These are phyloP conservation scores for Filosporella fistucella DNA, from an alignment of 495 filamentous ascomycete species.

Conservation along the genomic window DNA sequence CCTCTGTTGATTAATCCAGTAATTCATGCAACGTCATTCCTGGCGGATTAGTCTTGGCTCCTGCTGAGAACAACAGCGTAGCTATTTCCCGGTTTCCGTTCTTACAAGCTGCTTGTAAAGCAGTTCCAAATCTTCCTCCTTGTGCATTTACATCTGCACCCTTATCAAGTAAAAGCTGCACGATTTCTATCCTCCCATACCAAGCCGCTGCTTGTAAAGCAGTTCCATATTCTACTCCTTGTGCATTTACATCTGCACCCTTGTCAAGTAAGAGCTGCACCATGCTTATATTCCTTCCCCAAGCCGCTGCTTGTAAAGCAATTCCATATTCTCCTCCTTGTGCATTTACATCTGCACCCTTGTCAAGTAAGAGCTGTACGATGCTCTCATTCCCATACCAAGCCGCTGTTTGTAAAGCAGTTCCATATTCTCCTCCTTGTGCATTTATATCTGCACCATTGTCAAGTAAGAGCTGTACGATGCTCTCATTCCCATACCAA, in stretches of 20 bases:
- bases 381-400: background rate
- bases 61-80: no score
- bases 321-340: conserved; percentile 20
- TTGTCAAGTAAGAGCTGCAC: conserved; percentile 22
- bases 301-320: conserved; percentile 26
- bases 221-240: conserved; percentile 17
- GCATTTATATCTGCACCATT: conserved; percentile 23
- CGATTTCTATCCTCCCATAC: background rate
- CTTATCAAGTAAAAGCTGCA: background rate
- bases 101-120: background rate
- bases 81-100: no score
- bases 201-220: conserved; percentile 8
- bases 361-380: background rate
- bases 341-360: conserved; percentile 22
- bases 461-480: conserved; percentile 18
- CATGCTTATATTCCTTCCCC: conserved; percentile 1
- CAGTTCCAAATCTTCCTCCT: background rate
- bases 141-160: background rate
- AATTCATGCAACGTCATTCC: no score
- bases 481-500: background rate
- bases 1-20: no score
- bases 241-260: conserved; percentile 25
- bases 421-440: conserved; percentile 19
- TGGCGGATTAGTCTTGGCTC: no score
- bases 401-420: conserved; percentile 8